Evolutionary conservation across 2,329 filamentous ascomycete genomes (phyloP).

Genomic region (Exserohilum turcica): DNA sequence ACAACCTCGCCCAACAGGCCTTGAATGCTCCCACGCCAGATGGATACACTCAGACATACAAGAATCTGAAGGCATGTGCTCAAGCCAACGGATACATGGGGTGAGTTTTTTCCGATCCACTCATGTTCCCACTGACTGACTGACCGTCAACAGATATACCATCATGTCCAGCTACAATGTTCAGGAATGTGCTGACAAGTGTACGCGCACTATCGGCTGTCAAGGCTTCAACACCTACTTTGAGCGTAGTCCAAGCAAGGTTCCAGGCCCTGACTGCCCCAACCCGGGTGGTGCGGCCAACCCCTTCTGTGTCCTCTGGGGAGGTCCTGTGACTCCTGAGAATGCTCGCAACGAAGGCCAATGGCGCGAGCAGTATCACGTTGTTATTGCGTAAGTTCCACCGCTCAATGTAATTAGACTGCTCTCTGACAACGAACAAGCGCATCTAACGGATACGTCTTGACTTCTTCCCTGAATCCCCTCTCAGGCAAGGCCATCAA

Average conservation of each 20-base stretch:
- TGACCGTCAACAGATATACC: neutral
- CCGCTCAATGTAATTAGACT: too few relatives aligned
- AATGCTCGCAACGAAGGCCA: neutral
- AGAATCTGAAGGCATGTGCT: neutral
- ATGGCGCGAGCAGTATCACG: neutral
- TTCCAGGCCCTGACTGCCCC: neutral
- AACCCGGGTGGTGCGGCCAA: neutral
- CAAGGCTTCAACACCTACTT: neutral
- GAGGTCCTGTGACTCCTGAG: neutral
- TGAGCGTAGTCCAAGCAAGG: neutral
- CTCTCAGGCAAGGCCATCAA: too few relatives aligned
- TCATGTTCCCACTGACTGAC: too few relatives aligned
- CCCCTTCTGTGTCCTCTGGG: neutral
- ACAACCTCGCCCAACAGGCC: too few relatives aligned
- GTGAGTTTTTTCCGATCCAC: too few relatives aligned
- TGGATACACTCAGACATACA: neutral
- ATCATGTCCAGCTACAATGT: neutral
- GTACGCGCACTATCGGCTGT: neutral
- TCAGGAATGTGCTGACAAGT: neutral
- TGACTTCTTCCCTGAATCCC: too few relatives aligned
- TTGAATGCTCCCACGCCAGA: neutral
- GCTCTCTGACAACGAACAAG: neutral
- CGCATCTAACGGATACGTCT: too few relatives aligned
- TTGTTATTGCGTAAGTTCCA: too few relatives aligned
- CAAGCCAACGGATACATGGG: too few relatives aligned